Percentiles rank a stretch among this genome's conserved stretches.
phyloP scores from a whole-genome alignment of 495 filamentous ascomycete species.

The Lasiosphaeria miniovina region DNA sequence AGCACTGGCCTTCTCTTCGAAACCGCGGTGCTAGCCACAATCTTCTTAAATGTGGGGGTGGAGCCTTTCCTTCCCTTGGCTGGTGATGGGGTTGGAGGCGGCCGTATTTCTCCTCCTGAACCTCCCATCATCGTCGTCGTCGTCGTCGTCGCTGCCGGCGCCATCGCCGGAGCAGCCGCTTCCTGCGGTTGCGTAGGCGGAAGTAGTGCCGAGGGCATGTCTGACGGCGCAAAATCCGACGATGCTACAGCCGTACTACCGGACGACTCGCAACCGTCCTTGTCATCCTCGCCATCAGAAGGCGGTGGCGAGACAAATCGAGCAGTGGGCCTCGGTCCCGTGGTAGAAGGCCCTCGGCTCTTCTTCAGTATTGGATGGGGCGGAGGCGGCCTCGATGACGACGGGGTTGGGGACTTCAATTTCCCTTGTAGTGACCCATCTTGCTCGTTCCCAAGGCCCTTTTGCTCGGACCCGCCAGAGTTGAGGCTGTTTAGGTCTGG shows the following conservation, averaged over 20 bases:
- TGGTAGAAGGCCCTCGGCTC: constrained; percentile 47
- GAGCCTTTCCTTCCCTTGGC: constrained; percentile 23
- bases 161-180: neutral
- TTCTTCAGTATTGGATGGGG: constrained; percentile 54
- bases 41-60: constrained; percentile 28
- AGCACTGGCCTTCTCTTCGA: constrained; percentile 38
- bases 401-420: constrained; percentile 27
- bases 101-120: constrained; percentile 15
- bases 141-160: neutral
- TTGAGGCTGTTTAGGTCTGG: neutral
- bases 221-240: constrained; percentile 9
- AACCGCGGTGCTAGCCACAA: constrained; percentile 35
- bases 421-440: neutral
- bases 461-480: neutral
- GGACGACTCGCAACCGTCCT: constrained; percentile 22
- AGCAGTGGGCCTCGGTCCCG: constrained; percentile 49
- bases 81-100: constrained; percentile 12
- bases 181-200: constrained; percentile 11
- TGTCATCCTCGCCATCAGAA: constrained; percentile 35
- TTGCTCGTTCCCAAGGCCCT: neutral
- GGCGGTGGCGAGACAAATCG: constrained; percentile 49
- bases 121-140: neutral
- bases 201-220: constrained; percentile 26
- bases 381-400: constrained; percentile 31
- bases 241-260: constrained; percentile 15